These are phyloP conservation scores for Porcisia hertigi DNA, from an alignment of 208 protist genomes.

Conservation along the genomic window DNA sequence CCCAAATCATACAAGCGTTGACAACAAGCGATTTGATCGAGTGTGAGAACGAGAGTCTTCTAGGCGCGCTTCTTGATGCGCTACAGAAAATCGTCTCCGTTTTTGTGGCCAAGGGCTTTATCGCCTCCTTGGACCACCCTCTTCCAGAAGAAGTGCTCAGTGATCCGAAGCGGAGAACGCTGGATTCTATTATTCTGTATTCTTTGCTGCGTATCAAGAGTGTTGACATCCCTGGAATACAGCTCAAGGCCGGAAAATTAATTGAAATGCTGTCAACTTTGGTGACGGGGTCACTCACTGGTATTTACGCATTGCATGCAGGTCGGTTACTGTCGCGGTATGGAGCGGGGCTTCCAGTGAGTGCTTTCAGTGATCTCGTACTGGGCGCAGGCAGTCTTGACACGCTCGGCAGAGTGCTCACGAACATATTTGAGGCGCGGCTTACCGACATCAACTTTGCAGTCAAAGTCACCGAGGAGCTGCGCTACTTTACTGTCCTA, in stretches of 20 bases:
- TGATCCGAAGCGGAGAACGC: conserved; percentile 62
- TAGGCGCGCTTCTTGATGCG: conserved; percentile 61
- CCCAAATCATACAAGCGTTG: conserved; percentile 61
- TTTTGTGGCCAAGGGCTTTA: conserved; percentile 54
- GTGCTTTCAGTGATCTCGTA: conserved; percentile 74
- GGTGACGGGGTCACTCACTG: conserved; percentile 54
- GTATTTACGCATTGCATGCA: conserved; percentile 75
- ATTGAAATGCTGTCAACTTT: conserved; percentile 53
- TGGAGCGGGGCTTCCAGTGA: conserved; percentile 63
- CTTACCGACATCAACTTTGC: conserved; percentile 73
- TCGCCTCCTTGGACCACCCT: conserved; percentile 54
- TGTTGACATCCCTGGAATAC: conserved; percentile 47
- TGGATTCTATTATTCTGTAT: conserved; percentile 86
- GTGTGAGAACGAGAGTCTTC: conserved; percentile 62
- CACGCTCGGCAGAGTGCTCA: conserved; percentile 41
- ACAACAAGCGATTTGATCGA: conserved; percentile 69
- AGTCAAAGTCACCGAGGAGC: conserved; percentile 70
- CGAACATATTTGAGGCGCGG: conserved; percentile 63
- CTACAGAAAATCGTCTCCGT: conserved; percentile 42
- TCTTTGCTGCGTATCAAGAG: conserved; percentile 63
- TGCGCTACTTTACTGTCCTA: conserved; percentile 75
- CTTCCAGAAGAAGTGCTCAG: conserved; percentile 51
- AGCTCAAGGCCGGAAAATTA: conserved; percentile 27
- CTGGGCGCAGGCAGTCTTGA: conserved; percentile 34
- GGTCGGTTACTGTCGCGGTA: conserved; percentile 62